These are phyloP conservation scores for Dioscorea alata DNA, from an alignment of 106 monocot species.

Conservation along the genomic window DNA sequence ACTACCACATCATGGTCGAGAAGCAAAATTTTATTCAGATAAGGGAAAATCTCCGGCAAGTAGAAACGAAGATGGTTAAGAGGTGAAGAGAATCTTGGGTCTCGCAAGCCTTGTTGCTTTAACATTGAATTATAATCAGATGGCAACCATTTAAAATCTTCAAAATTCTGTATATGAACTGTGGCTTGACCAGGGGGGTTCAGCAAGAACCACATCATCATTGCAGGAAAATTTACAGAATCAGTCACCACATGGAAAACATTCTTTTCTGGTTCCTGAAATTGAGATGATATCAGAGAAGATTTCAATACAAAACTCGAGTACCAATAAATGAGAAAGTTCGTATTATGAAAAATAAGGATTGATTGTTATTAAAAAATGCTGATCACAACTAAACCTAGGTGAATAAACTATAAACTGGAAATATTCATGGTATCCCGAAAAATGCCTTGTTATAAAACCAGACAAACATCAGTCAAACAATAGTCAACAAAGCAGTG, in stretches of 20 bases:
- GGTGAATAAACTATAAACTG: too few relatives aligned
- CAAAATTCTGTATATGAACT: conserved; percentile 53
- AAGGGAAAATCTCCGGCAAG: conserved; percentile 80
- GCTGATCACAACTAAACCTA: too few relatives aligned
- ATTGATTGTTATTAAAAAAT: too few relatives aligned
- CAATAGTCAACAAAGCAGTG: too few relatives aligned
- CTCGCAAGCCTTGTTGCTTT: conserved; percentile 26
- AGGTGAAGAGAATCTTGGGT: conserved; percentile 61
- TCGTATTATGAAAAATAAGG: too few relatives aligned
- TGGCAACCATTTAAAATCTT: conserved; percentile 59
- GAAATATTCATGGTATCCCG: too few relatives aligned
- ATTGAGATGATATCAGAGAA: background rate
- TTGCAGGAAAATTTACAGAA: conserved; percentile 75
- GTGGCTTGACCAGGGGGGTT: conserved; percentile 51
- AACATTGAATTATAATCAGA: conserved; percentile 38
- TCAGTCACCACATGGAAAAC: conserved; percentile 91
- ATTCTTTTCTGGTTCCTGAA: conserved; percentile 65
- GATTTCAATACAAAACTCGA: too few relatives aligned
- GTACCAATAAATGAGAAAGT: too few relatives aligned
- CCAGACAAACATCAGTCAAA: too few relatives aligned
- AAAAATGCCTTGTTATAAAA: too few relatives aligned
- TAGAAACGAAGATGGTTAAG: conserved; percentile 89
- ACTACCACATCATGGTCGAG: conserved; percentile 94
- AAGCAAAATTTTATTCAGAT: conserved; percentile 61
- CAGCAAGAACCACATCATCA: conserved; percentile 86